Evolutionary conservation across 495 filamentous ascomycete genomes (phyloP).

Genomic region (Aspergillus coremiiformis): DNA sequence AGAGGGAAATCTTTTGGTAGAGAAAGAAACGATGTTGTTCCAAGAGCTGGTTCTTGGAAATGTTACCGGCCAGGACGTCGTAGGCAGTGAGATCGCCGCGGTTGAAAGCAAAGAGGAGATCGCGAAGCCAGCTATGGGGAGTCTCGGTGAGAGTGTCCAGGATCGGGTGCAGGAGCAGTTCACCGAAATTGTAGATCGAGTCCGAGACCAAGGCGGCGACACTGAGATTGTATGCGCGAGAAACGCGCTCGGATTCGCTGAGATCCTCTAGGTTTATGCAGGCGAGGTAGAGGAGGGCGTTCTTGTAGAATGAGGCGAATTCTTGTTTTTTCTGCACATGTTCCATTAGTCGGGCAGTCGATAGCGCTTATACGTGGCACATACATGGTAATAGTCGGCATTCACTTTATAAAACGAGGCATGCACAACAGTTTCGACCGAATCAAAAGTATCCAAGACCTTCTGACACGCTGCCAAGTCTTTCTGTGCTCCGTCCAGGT

Average conservation of each 20-base stretch:
- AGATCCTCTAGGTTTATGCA: slow-evolving; percentile 82
- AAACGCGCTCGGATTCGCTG: slow-evolving; percentile 59
- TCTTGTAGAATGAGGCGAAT: slow-evolving; percentile 93
- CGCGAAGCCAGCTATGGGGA: slow-evolving; percentile 72
- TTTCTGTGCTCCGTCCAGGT: slow-evolving; percentile 69
- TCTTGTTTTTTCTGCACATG: slow-evolving; percentile 65
- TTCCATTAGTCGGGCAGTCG: not conserved
- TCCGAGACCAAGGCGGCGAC: slow-evolving; percentile 89
- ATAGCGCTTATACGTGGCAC: not conserved
- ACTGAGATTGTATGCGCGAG: slow-evolving; percentile 83
- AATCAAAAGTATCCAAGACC: slow-evolving; percentile 86
- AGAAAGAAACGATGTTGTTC: slow-evolving; percentile 72
- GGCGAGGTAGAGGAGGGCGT: slow-evolving; percentile 94
- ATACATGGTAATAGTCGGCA: slow-evolving; percentile 85
- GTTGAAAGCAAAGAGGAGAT: slow-evolving; percentile 96
- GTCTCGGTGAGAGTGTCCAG: slow-evolving; percentile 69
- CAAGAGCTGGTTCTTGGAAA: slow-evolving; percentile 70
- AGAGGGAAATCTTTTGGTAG: slow-evolving; percentile 94
- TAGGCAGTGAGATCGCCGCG: slow-evolving; percentile 85
- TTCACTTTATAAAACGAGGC: slow-evolving; percentile 95
- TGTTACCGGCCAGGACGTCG: slow-evolving; percentile 69
- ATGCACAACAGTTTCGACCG: slow-evolving; percentile 92
- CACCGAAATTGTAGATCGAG: slow-evolving; percentile 98
- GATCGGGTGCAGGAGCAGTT: slow-evolving; percentile 95
- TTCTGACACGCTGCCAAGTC: slow-evolving; percentile 82